Evolutionary conservation across 176 grass and related monocot genomes (phyloP), one percentile per base, ranked within the genome.

Genomic region (Triticum turgidum): DNA sequence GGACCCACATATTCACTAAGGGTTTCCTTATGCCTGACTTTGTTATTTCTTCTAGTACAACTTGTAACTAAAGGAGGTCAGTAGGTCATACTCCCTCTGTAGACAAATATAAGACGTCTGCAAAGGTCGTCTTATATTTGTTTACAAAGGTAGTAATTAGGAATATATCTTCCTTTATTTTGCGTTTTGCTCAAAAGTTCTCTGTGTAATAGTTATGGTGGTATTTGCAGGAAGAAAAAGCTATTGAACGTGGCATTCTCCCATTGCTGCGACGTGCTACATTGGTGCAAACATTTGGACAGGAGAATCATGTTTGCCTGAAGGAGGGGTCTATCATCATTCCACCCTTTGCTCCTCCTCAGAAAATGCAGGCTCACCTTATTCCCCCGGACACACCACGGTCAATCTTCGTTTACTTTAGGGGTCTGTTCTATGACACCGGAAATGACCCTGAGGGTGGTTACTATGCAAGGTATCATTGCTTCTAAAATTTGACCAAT

Each of bases 361-460:
- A 98, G 87, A 98, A 98, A 87, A 98, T 98, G 96, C 93, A 95
- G 85, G 89, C 96, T 84, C 96, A 98, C 69, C 79, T 98, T 65
- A 95, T 98, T 63, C 87, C 96, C 45, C 93, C 93, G 4, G 88
- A 95, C 24, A 95, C 91, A 69, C 96, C 93, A 77, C 93, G 96
- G 27, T 98, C 96, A 37, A 98, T 98, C 81, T 98, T 98, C 1
- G 93, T 98, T 45, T 98, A 98, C 87, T 98, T 98, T 18, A 84
- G 96, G 24, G 96, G 96, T 25, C 80, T 98, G 82, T 98, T 95
- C 86, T 98, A 98, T 87, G 96, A 98, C 87, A 94, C 92, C 21
- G 92, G 94, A 17, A 98, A 98, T 84, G 96, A 98, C 75, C 96
- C 93, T 7, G 96, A 98, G 84, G 96, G 96, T 13, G 96, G 96